A percentile compares a stretch with the other conserved stretches of the same genome.
These are phyloP conservation scores for Puya raimondii DNA, from an alignment of 176 grass and related monocot species.

Conservation along the genomic window DNA sequence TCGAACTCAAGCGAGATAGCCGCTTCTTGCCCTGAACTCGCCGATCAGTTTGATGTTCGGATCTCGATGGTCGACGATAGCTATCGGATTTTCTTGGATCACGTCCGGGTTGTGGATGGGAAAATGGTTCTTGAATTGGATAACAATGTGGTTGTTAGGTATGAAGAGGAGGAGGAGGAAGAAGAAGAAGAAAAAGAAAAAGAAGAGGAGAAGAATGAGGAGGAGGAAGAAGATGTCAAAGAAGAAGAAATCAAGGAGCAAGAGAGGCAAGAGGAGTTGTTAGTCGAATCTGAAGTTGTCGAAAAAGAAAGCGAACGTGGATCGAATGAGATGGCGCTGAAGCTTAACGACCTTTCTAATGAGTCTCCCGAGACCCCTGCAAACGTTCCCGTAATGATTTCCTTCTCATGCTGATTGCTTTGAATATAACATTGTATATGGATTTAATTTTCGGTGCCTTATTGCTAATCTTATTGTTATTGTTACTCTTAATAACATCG, in stretches of 20 bases:
- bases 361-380: too few species aligned
- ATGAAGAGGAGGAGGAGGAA: constrained; percentile 2
- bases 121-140: constrained; percentile 31
- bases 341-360: neutral
- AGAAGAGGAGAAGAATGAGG: neutral
- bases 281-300: neutral
- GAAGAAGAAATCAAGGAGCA: too few species aligned
- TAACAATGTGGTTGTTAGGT: constrained; percentile 9
- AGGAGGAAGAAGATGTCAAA: neutral
- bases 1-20: neutral
- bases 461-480: neutral
- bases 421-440: too few species aligned
- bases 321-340: neutral
- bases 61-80: constrained; percentile 31
- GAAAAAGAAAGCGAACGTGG: neutral
- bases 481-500: neutral
- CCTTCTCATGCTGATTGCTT: too few species aligned
- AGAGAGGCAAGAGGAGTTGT: neutral
- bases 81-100: constrained; percentile 49
- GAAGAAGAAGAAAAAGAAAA: constrained; percentile 2
- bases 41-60: neutral
- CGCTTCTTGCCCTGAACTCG: neutral
- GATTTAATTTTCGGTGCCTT: too few species aligned
- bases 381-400: too few species aligned
- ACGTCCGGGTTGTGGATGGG: constrained; percentile 29